Evolutionary conservation across 176 grass and related monocot species (phyloP), one percentile per base, ranked within the genome.

Genomic region (Oryza officinalis): DNA sequence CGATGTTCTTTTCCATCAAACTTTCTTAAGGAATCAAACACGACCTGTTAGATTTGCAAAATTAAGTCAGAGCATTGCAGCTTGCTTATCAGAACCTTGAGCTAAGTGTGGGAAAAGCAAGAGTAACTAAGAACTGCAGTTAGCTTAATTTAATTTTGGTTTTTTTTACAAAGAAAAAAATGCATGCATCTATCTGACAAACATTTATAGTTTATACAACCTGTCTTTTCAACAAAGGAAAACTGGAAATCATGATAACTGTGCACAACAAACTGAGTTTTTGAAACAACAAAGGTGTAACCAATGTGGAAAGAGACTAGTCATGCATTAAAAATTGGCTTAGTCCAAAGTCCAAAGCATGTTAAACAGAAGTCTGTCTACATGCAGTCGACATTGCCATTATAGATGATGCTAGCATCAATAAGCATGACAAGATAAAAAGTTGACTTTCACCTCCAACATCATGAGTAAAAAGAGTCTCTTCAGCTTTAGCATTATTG

Each of bases 1-100:
- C 96, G 90, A 78, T 92, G 90, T 65, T 98, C 96, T 77, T 98
- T 98, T 69, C 96, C 96, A 88, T 98, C 96, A 63, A 98, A 95
- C 81, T 98, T 98, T 69, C 92, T 91, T 83, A 98, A 84, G 60
- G 92, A 78, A 90, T 98, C 96, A 89, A 98, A 98, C 30, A 95
- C 92, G 71, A 98, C 96, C 96, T 97, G 71, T 80, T 88, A 59
- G 40, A 75, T 88, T 75, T 70, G 57, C 43, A 94, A 87, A 83
- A 38, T 72, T 67, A 38, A 44, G 68, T 77, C 60, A 49, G 35
- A 69, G 26, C 23, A 31, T 81, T 72, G 43, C 44, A 89, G 31
- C 52, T 76, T 77, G 33, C 23, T 71, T 67, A 74, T 77, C 72
- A 72, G 35, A 78, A 54, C 54, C 32, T 26, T 81, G 41, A 77